These are phyloP conservation scores for Theileria equi DNA, from an alignment of 169 alveolate species.

Conservation along the genomic window DNA sequence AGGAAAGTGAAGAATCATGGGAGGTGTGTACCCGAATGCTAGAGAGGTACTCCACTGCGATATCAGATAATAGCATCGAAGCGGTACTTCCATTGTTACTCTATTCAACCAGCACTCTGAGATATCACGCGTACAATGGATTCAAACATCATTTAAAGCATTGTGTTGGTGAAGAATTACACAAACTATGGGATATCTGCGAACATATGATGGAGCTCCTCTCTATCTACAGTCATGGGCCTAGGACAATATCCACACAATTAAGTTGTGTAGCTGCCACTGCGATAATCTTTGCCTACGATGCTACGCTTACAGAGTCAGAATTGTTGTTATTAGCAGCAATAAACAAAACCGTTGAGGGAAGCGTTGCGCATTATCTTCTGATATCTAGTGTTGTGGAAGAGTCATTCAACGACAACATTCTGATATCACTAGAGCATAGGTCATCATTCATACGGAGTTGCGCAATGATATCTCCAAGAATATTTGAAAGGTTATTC, in stretches of 20 bases:
- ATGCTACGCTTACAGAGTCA: neutral
- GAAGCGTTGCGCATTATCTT: neutral
- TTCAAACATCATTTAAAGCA: neutral
- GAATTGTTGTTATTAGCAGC: constrained; percentile 3
- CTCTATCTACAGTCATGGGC: neutral
- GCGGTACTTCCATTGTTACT: neutral
- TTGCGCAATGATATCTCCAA: constrained; percentile 36
- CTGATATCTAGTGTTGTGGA: constrained; percentile 16
- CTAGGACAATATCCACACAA: neutral
- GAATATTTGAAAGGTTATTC: constrained; percentile 24
- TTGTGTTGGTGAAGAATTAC: neutral
- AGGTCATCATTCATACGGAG: constrained; percentile 20
- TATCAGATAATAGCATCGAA: neutral
- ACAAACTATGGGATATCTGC: constrained; percentile 1
- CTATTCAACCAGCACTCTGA: constrained; percentile 30
- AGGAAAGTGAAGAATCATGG: constrained; percentile 12
- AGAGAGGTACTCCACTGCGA: constrained; percentile 2
- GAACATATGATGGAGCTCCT: neutral
- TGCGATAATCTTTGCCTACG: constrained; percentile 19
- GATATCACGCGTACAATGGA: constrained; percentile 38
- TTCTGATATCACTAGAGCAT: neutral
- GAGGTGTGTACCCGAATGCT: neutral
- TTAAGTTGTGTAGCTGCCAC: constrained; percentile 12
- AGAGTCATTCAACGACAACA: constrained; percentile 11
- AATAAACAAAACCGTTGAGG: neutral